Evolutionary conservation across 371 early-diverging fungal species (phyloP).

Genomic region (Apophysomyces trapeziformis): DNA sequence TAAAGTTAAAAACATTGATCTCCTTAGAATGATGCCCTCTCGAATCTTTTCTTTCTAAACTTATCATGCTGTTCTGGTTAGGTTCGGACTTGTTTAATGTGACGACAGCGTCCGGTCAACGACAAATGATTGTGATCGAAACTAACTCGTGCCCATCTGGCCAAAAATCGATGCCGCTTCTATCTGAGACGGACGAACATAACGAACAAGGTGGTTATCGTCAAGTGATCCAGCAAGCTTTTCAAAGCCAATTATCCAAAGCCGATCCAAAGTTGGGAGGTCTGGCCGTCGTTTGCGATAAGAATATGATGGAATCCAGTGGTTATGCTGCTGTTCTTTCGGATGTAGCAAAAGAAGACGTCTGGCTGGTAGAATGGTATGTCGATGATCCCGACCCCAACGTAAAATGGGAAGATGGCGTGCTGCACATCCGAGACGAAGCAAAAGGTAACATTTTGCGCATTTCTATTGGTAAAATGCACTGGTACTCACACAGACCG

Average conservation of each 20-base stretch:
- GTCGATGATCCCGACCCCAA: slow-evolving; percentile 80
- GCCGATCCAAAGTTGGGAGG: slow-evolving; percentile 78
- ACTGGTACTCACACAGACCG: no score
- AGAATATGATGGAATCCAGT: slow-evolving; percentile 91
- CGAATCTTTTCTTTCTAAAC: slow-evolving; percentile 10
- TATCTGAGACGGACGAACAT: slow-evolving; percentile 81
- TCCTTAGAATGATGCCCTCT: not conserved
- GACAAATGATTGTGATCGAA: slow-evolving; percentile 96
- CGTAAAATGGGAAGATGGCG: slow-evolving; percentile 81
- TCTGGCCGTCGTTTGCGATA: slow-evolving; percentile 89
- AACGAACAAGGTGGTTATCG: slow-evolving; percentile 80
- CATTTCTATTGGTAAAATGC: no score
- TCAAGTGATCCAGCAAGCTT: slow-evolving; percentile 78
- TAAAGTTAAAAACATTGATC: slow-evolving; percentile 25
- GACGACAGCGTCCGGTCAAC: slow-evolving; percentile 83
- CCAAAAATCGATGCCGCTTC: slow-evolving; percentile 92
- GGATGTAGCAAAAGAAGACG: slow-evolving; percentile 80
- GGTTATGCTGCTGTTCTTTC: slow-evolving; percentile 92
- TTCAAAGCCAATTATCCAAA: slow-evolving; percentile 71
- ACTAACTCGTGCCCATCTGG: slow-evolving; percentile 96
- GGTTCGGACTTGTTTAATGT: slow-evolving; percentile 93
- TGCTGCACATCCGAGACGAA: slow-evolving; percentile 78
- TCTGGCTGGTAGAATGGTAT: slow-evolving; percentile 88
- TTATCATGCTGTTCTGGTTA: slow-evolving; percentile 21
- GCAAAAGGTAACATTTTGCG: slow-evolving; percentile 43